Evolutionary conservation across 352 stramenopile genomes (phyloP).

Genomic region (Globisporangium echinulatum): DNA sequence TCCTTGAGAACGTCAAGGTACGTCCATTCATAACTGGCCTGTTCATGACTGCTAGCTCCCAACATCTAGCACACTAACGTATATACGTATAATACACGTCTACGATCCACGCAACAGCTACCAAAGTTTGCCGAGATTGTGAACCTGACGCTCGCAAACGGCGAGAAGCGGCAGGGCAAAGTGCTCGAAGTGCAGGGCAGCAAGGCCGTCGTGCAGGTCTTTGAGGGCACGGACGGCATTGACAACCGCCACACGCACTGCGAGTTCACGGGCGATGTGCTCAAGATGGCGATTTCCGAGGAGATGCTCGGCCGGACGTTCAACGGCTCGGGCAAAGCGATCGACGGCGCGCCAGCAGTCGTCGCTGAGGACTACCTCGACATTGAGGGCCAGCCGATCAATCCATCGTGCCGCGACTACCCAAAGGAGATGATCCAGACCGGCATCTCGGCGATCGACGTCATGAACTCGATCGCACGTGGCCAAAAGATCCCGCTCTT

Average conservation of each 20-base stretch:
- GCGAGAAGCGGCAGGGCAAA: slow-evolving; percentile 89
- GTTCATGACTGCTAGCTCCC: neutral
- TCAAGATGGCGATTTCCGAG: slow-evolving; percentile 99
- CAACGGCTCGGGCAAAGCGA: slow-evolving; percentile 98
- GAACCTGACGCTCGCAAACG: slow-evolving; percentile 95
- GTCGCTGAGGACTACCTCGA: slow-evolving; percentile 98
- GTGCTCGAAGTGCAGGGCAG: slow-evolving; percentile 97
- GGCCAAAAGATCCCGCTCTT: slow-evolving; percentile 99
- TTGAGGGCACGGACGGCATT: slow-evolving; percentile 98
- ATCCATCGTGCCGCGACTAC: slow-evolving; percentile 98
- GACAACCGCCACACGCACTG: slow-evolving; percentile 98
- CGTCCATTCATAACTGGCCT: neutral
- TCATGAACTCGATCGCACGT: slow-evolving; percentile 99
- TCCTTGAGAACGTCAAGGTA: slow-evolving; percentile 99
- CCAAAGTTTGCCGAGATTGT: slow-evolving; percentile 99
- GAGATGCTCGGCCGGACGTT: slow-evolving; percentile 98
- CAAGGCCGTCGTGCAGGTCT: slow-evolving; percentile 95
- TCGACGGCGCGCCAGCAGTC: slow-evolving; percentile 95
- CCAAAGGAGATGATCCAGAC: slow-evolving; percentile 99
- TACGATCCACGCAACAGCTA: slow-evolving; percentile 28
- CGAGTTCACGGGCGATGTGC: slow-evolving; percentile 98
- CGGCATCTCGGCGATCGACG: slow-evolving; percentile 99
- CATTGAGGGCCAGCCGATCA: slow-evolving; percentile 99
- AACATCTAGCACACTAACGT: neutral
- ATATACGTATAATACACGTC: too few relatives aligned